A percentile compares a stretch with the other conserved stretches of the same genome.
Conservation (phyloP, 768 basidiomycete genomes). For the Termitomyces heimii region DNA sequence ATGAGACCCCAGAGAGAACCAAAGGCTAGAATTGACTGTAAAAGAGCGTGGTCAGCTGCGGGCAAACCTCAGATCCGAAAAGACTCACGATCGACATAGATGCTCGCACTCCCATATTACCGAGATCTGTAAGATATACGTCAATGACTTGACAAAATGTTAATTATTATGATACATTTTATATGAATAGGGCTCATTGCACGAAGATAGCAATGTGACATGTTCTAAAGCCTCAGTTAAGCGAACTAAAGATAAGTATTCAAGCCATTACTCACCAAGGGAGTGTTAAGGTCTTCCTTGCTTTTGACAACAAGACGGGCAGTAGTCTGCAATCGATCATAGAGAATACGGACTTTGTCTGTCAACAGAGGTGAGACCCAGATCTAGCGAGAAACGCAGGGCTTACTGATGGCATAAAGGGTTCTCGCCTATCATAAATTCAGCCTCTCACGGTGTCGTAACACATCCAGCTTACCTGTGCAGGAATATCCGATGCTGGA, state of each 20-base stretch:
- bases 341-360: slow-evolving; percentile 77
- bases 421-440: slow-evolving; percentile 46
- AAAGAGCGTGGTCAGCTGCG: not conserved
- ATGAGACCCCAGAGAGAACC: slow-evolving; percentile 78
- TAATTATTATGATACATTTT: slow-evolving; percentile 41
- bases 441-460: not conserved
- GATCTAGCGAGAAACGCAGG: not conserved
- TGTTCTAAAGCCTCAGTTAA: slow-evolving; percentile 41
- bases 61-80: not conserved
- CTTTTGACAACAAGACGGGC: slow-evolving; percentile 65
- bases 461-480: slow-evolving; percentile 36
- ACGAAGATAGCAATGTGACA: slow-evolving; percentile 81
- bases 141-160: not conserved
- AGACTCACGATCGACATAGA: slow-evolving; percentile 75
- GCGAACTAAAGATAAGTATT: not conserved
- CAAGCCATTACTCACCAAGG: slow-evolving; percentile 40
- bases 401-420: slow-evolving; percentile 61
- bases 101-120: slow-evolving; percentile 77
- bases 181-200: slow-evolving; percentile 86
- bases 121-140: slow-evolving; percentile 42
- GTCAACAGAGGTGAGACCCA: not conserved
- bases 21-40: slow-evolving; percentile 75
- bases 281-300: slow-evolving; percentile 58
- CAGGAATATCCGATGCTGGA: slow-evolving; percentile 63
- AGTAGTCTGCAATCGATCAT: slow-evolving; percentile 66